phyloP scores from a whole-genome alignment of 1,139 yeast genomes.

The Candida sanyaensis region DNA sequence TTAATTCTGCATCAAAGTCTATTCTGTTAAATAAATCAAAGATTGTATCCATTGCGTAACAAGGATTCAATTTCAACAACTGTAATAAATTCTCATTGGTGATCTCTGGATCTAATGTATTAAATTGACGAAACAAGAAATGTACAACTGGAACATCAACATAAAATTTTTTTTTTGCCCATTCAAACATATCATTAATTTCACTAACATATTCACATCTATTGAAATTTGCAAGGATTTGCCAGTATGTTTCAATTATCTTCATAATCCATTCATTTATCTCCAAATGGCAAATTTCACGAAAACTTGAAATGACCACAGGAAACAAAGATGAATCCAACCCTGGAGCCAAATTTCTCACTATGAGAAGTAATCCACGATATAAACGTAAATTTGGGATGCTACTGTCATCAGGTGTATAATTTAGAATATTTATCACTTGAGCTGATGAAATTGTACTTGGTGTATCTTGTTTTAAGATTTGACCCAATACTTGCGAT shows the following conservation, averaged over 20 bases:
- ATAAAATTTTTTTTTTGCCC: neutral
- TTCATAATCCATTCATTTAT: constrained; percentile 8
- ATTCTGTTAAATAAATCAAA: constrained; percentile 7
- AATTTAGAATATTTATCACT: constrained; percentile 2
- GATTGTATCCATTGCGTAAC: constrained; percentile 6
- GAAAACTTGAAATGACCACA: constrained; percentile 8
- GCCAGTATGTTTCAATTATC: constrained; percentile 13
- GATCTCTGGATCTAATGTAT: constrained; percentile 11
- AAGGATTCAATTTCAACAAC: constrained; percentile 6
- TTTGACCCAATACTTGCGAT: neutral
- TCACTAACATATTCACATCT: constrained; percentile 5
- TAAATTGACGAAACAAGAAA: constrained; percentile 15
- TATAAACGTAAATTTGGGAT: constrained; percentile 10
- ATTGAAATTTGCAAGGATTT: constrained; percentile 14
- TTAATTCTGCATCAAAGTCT: constrained; percentile 7
- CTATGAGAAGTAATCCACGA: constrained; percentile 14
- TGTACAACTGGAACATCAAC: constrained; percentile 12
- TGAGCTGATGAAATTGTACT: neutral
- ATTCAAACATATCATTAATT: constrained; percentile 8
- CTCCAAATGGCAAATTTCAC: neutral
- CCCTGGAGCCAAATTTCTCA: constrained; percentile 10
- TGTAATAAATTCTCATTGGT: constrained; percentile 13
- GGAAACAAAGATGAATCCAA: constrained; percentile 5
- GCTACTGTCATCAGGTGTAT: constrained; percentile 4
- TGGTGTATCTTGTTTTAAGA: neutral